A percentile compares a stretch with the other conserved stretches of the same genome.
Conservation (phyloP, 108 stramenopile genomes). For the Cyclotella baltica region DNA sequence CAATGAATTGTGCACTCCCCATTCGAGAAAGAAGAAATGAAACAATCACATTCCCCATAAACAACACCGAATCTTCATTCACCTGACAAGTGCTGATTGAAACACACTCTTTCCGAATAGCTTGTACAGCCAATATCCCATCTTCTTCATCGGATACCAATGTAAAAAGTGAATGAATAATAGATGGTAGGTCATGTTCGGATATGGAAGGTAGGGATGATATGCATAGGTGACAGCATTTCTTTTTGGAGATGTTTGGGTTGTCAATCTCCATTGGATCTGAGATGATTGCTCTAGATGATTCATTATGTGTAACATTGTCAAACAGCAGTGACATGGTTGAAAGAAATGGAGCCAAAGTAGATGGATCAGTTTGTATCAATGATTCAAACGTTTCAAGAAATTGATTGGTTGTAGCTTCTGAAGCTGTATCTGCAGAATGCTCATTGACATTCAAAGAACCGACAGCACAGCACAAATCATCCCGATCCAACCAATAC, state of each 20-base stretch:
- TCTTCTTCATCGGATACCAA: conserved; percentile 34
- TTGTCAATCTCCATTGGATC: neutral
- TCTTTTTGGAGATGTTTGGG: neutral
- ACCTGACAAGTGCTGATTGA: conserved; percentile 11
- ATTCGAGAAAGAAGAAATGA: conserved; percentile 29
- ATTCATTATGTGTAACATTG: neutral
- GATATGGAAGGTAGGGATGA: conserved; percentile 44
- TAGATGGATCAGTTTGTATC: conserved; percentile 40
- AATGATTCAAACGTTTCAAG: conserved; percentile 39
- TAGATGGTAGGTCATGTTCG: conserved; percentile 50
- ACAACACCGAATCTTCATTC: conserved; percentile 14
- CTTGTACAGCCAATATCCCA: conserved; percentile 31
- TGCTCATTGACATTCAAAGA: neutral
- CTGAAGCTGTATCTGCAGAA: neutral
- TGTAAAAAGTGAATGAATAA: conserved; percentile 40
- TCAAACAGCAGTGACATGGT: conserved; percentile 31
- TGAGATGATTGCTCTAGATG: neutral
- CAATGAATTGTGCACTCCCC: conserved; percentile 26
- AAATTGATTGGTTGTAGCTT: conserved; percentile 17
- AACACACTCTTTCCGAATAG: conserved; percentile 39
- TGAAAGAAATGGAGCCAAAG: conserved; percentile 36
- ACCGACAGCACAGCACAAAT: neutral
- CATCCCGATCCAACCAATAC: conserved; percentile 14
- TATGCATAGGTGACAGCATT: conserved; percentile 41
- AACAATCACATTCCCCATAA: conserved; percentile 49